These are phyloP conservation scores for Venturia aucupariae DNA, from an alignment of 2,329 filamentous ascomycete species.

Conservation along the genomic window DNA sequence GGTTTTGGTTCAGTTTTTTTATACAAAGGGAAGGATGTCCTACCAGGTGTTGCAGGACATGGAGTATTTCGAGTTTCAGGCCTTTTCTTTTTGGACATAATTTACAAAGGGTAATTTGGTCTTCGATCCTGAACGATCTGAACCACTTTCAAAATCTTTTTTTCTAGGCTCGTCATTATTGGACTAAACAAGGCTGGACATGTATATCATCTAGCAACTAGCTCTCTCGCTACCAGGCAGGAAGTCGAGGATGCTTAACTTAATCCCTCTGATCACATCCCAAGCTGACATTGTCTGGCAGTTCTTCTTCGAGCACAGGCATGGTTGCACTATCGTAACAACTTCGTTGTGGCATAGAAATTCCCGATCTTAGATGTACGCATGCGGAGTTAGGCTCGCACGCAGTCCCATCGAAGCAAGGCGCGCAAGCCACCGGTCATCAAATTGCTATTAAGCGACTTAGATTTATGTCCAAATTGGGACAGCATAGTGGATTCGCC, in stretches of 20 bases:
- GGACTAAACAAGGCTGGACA: too few species aligned
- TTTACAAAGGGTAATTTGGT: neutral
- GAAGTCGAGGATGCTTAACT: too few species aligned
- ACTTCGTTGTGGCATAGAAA: neutral
- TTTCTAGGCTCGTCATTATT: neutral
- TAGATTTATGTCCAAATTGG: too few species aligned
- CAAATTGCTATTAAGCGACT: too few species aligned
- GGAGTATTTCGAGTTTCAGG: neutral
- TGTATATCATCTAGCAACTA: too few species aligned
- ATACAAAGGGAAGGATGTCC: neutral
- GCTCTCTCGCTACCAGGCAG: too few species aligned
- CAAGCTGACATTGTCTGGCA: neutral
- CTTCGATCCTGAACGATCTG: neutral
- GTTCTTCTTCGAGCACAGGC: neutral
- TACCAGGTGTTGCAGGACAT: too few species aligned
- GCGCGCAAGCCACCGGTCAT: too few species aligned
- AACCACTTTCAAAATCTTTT: neutral
- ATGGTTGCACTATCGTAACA: neutral
- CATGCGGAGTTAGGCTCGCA: too few species aligned
- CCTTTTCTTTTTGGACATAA: neutral
- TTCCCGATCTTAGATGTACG: too few species aligned
- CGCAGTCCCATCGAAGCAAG: too few species aligned
- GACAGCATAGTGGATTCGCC: too few species aligned
- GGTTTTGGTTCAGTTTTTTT: neutral
- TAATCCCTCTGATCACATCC: neutral